Evolutionary conservation across 1,139 yeast genomes (phyloP).

Genomic region (Hanseniaspora gamundiae): DNA sequence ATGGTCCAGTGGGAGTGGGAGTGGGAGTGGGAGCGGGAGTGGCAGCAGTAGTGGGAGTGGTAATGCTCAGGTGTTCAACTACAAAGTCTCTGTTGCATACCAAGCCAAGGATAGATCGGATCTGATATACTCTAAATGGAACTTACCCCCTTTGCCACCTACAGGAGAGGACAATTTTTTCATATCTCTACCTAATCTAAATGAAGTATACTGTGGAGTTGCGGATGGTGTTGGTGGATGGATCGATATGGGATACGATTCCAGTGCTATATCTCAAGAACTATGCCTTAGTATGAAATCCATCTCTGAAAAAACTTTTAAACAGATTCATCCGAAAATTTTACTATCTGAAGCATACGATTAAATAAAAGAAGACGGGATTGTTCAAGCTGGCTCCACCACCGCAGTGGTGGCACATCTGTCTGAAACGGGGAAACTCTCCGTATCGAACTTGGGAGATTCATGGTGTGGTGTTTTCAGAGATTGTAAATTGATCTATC

Average conservation of each 20-base stretch:
- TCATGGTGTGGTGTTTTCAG: conserved; percentile 89
- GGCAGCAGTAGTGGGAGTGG: not conserved
- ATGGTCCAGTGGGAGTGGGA: not conserved
- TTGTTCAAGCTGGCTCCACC: conserved; percentile 86
- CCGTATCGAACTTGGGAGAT: conserved; percentile 80
- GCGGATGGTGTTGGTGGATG: conserved; percentile 99
- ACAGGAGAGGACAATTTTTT: conserved; percentile 87
- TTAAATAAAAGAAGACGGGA: conserved; percentile 38
- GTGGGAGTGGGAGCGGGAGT: not conserved
- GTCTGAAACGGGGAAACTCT: conserved; percentile 36
- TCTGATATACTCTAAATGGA: conserved; percentile 25
- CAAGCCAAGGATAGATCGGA: conserved; percentile 61
- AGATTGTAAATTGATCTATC: conserved; percentile 45
- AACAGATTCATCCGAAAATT: conserved; percentile 31
- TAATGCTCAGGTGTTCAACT: not conserved
- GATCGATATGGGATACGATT: conserved; percentile 85
- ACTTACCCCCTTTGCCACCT: conserved; percentile 30
- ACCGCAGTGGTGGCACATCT: conserved; percentile 83
- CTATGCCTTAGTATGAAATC: conserved; percentile 29
- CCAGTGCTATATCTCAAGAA: conserved; percentile 68
- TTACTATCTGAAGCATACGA: conserved; percentile 46
- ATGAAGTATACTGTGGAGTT: conserved; percentile 56
- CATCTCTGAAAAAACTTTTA: conserved; percentile 6
- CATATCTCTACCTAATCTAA: conserved; percentile 30
- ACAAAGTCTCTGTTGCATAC: conserved; percentile 43